Base-by-base conservation (phyloP, 345 rosid genomes). In the Acer yangbiense region DNA sequence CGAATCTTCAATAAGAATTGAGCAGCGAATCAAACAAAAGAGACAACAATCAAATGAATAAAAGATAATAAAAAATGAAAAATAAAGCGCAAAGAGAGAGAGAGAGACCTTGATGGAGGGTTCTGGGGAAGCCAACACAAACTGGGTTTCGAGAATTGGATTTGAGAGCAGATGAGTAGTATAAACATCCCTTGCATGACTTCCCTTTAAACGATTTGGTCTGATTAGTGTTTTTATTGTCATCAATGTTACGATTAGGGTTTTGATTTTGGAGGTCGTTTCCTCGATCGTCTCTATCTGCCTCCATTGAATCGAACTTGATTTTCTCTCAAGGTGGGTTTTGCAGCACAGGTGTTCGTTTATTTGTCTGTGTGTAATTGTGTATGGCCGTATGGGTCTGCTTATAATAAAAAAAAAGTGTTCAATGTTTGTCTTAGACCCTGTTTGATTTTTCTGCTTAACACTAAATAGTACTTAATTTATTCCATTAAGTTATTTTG, bases 101-200 rank as follows among this genome's bases (percentile, higher is more conserved):
- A 61, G 43, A 76, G 61, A 35, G 64, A 86, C 87, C 89, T 84
- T 80, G 86, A 6, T 76, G 58, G 69, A 84, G 84, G 41, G 81
- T 78, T 65, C 83, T 65, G 69, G 87, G 83, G 77, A 84, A 17
- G 86, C 89, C 89, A 60, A 84, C 82, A 70, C 89, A 86, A 70
- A 83, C 79, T 20, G 89, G 89, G 76, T 72, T 60, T 16, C 27
- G 77, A 39, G 87, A 84, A 58, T 82, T 82, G 69, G 86, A 76
- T 69, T 82, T 84, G 65, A 73, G 83, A 21, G 67, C 60, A 20
- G 86, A 86, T 29, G 87, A 82, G 78, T 82, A 84, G 65, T 82
- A 86, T 46, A 86, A 72, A 77, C 84, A 86, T 13, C 89, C 89
- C 72, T 84, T 86, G 86, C 89, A 86, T 50, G 89, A 84, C 61